Evolutionary conservation across 2,329 filamentous ascomycete species (phyloP), one percentile per base, ranked within the genome.

Genomic region (Geosmithia flava): DNA sequence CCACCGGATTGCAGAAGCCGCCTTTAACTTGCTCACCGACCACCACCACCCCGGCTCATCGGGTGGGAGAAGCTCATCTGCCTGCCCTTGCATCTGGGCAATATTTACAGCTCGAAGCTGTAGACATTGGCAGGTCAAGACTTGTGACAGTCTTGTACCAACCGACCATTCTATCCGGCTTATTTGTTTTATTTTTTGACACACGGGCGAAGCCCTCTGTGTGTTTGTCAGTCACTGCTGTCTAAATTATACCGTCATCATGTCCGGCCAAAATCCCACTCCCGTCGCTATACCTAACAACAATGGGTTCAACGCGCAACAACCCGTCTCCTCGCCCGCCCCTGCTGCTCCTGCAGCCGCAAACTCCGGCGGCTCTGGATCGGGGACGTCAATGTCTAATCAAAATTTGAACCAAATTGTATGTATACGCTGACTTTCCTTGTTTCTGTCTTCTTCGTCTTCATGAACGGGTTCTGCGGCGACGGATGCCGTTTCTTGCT

Each of bases 321-420:
- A 41, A 3, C 47, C 62, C 19, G 58, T 55, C 27, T 59, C 63
- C 27, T 59, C 64, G 48, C 65, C 66, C 23, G 59, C 60, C 48
- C 55, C 56, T 4, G 51, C 56, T 45, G 53, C 57, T 20, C 49
- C 59, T 20, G 54, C 62, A 15, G 23, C 48, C 5, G 52, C 62
- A 29, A 52, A 67, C 2, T 17, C n/a, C 11, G 30, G 42, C 15
- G 49, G 46, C 20, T 40, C 44, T 13, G 50, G 48, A 13, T 58
- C 66, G 6, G 58, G 56, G 7, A 54, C 57, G 19, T 63, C 68
- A 10, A 82, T 88, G 67, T 88, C 85, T 2, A 88, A 91, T 53
- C 87, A 94, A 58, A 95, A 96, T 60, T 67, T 96, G 1, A 97
- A 97, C 58, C 89, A 95, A 57, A 97, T 97, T 66, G 91, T 96